A percentile compares a stretch with the other conserved stretches of the same genome.
Evolutionary conservation across 495 filamentous ascomycete species (phyloP).

Genomic region (Physcia stellaris): DNA sequence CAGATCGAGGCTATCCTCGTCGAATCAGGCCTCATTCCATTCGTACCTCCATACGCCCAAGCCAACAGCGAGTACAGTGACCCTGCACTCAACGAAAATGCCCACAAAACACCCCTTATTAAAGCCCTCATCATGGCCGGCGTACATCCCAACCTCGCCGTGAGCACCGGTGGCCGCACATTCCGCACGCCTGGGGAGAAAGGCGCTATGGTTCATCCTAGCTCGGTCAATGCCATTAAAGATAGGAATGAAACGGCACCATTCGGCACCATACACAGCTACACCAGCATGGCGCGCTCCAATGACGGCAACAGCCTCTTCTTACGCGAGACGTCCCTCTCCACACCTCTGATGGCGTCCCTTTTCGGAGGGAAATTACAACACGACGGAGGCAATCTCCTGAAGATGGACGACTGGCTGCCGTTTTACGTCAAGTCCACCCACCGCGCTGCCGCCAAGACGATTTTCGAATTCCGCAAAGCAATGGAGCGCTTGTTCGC

Average conservation of each 20-base stretch:
- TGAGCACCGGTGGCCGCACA: conserved; percentile 18
- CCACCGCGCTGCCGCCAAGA: conserved; percentile 21
- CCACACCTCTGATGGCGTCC: conserved; percentile 29
- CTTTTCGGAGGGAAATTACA: conserved; percentile 38
- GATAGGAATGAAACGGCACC: conserved; percentile 2
- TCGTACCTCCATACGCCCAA: conserved; percentile 14
- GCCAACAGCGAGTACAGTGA: conserved; percentile 26
- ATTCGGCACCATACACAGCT: conserved; percentile 23
- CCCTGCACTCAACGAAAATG: conserved; percentile 34
- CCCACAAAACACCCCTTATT: conserved; percentile 30
- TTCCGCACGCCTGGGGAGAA: conserved; percentile 28
- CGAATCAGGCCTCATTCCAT: conserved; percentile 29
- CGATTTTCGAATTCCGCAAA: conserved; percentile 31
- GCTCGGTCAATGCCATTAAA: conserved; percentile 24
- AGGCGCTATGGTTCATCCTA: conserved; percentile 28
- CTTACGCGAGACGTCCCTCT: conserved; percentile 31
- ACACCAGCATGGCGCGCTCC: conserved; percentile 23
- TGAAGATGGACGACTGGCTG: conserved; percentile 38
- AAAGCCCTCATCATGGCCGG: conserved; percentile 36
- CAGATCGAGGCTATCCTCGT: conserved; percentile 34
- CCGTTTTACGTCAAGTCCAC: conserved; percentile 22
- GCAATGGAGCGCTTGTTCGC: conserved; percentile 20
- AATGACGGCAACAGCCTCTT: conserved; percentile 29
- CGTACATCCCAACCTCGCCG: conserved; percentile 35
- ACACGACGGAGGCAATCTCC: conserved; percentile 11